Percentiles rank a stretch among this genome's conserved stretches.
These are phyloP conservation scores for Tolypocladium guangdongense DNA, from an alignment of 2,329 filamentous ascomycete genomes.

Conservation along the genomic window DNA sequence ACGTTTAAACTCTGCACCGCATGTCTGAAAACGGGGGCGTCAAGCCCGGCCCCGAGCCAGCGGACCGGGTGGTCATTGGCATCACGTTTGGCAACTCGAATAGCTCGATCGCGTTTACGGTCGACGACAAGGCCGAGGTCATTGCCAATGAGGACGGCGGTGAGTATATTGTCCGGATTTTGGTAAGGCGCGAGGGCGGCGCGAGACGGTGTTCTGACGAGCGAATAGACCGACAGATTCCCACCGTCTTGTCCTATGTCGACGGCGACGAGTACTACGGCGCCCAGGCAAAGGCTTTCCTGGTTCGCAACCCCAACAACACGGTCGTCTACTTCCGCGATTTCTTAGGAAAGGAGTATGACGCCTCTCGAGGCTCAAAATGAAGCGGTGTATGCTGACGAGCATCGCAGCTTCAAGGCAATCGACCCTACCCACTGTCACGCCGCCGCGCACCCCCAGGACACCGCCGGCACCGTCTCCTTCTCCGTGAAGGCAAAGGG, in stretches of 20 bases:
- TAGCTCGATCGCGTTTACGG: conserved; percentile 90
- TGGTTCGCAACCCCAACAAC: conserved; percentile 86
- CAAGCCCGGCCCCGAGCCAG: conserved; percentile 37
- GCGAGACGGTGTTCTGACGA: background rate
- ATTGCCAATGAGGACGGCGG: conserved; percentile 98
- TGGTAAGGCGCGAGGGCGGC: background rate
- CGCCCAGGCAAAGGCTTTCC: conserved; percentile 85
- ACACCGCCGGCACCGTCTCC: conserved; percentile 58
- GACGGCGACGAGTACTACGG: conserved; percentile 95
- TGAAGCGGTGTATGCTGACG: background rate
- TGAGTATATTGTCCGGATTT: conserved; percentile 27
- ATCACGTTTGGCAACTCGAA: conserved; percentile 98
- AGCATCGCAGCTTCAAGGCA: conserved; percentile 60
- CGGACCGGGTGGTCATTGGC: conserved; percentile 67
- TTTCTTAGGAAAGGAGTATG: conserved; percentile 83
- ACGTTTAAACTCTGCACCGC: conserved; percentile 6
- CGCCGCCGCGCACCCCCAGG: conserved; percentile 79
- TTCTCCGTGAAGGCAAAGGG: conserved; percentile 76
- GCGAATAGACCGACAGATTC: conserved; percentile 80
- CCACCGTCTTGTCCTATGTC: conserved; percentile 86
- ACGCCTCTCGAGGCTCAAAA: background rate
- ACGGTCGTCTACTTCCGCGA: conserved; percentile 95
- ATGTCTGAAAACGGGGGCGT: conserved; percentile 37
- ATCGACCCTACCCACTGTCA: conserved; percentile 96
- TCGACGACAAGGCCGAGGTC: conserved; percentile 90